These are phyloP conservation scores for Fennellomyces sp. DNA, from an alignment of 371 early-diverging fungal genomes.

Conservation along the genomic window DNA sequence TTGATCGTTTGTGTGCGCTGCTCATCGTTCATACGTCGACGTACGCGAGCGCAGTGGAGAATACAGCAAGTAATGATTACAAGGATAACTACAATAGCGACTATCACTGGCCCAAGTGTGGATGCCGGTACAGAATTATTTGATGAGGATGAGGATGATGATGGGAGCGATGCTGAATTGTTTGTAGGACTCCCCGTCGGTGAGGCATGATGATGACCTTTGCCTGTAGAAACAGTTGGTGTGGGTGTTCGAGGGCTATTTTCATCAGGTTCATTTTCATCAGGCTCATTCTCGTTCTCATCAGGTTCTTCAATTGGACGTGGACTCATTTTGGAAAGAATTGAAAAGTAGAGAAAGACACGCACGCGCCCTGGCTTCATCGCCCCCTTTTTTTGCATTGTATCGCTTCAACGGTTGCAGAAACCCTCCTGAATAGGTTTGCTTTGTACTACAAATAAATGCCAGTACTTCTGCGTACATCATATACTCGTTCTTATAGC, in stretches of 20 bases:
- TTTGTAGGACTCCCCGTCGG: not conserved
- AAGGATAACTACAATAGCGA: constrained; percentile 7
- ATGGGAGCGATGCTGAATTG: not conserved
- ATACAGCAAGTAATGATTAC: constrained; percentile 5
- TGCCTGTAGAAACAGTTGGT: not conserved
- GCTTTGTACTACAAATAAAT: no score
- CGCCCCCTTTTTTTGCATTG: no score
- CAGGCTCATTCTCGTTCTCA: constrained; percentile 12
- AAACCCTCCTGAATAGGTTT: no score
- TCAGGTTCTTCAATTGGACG: constrained; percentile 7
- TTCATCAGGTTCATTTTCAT: constrained; percentile 17
- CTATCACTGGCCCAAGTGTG: constrained; percentile 3
- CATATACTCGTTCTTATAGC: no score
- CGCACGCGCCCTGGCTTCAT: no score
- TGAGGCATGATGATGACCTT: not conserved
- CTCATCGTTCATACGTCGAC: constrained; percentile 7
- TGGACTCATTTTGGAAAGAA: constrained; percentile 10
- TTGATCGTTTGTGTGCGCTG: constrained; percentile 9
- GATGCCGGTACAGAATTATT: constrained; percentile 6
- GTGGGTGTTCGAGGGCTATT: not conserved
- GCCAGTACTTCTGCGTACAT: no score
- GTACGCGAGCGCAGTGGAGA: constrained; percentile 9
- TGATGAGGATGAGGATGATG: not conserved
- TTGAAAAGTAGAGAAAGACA: no score
- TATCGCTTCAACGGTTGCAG: no score